A percentile compares a stretch with the other conserved stretches of the same genome.
Evolutionary conservation across 169 alveolate species (phyloP).

Genomic region (Plasmodium inui): DNA sequence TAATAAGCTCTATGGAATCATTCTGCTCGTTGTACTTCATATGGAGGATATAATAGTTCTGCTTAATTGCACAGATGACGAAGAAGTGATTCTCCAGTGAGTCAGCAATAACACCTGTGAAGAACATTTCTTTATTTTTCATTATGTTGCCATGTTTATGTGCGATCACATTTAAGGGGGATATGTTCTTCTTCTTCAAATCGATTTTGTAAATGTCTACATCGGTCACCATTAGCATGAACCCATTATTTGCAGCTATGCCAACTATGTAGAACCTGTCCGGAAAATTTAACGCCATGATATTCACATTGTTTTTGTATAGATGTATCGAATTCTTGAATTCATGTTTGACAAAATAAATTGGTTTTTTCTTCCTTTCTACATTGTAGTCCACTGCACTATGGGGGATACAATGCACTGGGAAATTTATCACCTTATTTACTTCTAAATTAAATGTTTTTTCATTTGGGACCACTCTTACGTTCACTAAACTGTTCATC

Average conservation of each 20-base stretch:
- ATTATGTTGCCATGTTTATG: conserved; percentile 1
- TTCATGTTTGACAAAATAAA: conserved; percentile 59
- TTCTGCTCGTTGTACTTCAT: conserved; percentile 6
- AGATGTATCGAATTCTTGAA: conserved; percentile 17
- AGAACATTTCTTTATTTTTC: conserved; percentile 35
- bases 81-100: conserved; percentile 30
- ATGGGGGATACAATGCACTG: conserved; percentile 51
- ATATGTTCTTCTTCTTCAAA: conserved; percentile 19
- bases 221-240: conserved; percentile 25
- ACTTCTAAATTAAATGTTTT: conserved; percentile 12
- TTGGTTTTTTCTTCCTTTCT: conserved; percentile 7
- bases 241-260: conserved; percentile 55
- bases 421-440: conserved; percentile 20
- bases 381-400: conserved; percentile 33
- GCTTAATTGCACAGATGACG: neutral
- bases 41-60: conserved; percentile 28
- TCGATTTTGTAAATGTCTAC: conserved; percentile 24
- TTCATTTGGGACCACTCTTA: neutral
- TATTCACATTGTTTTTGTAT: conserved; percentile 53
- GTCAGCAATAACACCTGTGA: conserved; percentile 29
- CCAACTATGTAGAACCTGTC: conserved; percentile 40
- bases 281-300: conserved; percentile 19
- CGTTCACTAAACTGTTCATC: conserved; percentile 1
- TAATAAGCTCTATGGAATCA: neutral
- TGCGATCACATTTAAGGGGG: neutral